Conservation (phyloP, 495 filamentous ascomycete genomes). For the Neurospora sublineolata region DNA sequence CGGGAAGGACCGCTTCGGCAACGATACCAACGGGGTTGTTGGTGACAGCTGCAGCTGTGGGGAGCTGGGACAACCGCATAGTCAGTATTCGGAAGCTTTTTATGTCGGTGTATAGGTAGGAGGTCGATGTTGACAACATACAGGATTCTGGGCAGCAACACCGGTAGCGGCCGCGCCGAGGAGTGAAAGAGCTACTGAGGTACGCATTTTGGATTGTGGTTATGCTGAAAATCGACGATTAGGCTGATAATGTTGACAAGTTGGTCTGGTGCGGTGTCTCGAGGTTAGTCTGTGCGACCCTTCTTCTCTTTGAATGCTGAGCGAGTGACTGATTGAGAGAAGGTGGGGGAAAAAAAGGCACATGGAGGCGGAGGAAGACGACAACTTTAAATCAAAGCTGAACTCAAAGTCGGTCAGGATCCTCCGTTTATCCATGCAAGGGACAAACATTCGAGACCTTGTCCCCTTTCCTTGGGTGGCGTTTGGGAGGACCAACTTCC, state of each 20-base stretch:
- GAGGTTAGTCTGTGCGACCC: not conserved
- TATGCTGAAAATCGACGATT: not conserved
- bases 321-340: not conserved
- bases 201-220: constrained; percentile 1
- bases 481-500: not conserved
- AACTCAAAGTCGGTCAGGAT: not conserved
- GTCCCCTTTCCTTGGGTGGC: not conserved
- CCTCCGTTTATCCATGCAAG: not conserved
- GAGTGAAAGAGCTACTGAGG: not conserved
- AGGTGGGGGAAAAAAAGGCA: not conserved
- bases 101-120: not conserved
- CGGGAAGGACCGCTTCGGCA: constrained; percentile 50
- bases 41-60: constrained; percentile 44
- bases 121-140: constrained; percentile 2
- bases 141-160: not conserved
- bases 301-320: not conserved
- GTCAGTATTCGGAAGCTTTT: constrained; percentile 8
- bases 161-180: not conserved
- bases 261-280: not conserved
- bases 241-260: not conserved
- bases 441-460: not conserved
- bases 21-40: constrained; percentile 50
- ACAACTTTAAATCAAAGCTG: not conserved
- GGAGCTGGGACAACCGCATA: constrained; percentile 25
- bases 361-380: not conserved